Evolutionary conservation across 1,139 yeast species (phyloP).

Genomic region (Kodamaea anthophila): DNA sequence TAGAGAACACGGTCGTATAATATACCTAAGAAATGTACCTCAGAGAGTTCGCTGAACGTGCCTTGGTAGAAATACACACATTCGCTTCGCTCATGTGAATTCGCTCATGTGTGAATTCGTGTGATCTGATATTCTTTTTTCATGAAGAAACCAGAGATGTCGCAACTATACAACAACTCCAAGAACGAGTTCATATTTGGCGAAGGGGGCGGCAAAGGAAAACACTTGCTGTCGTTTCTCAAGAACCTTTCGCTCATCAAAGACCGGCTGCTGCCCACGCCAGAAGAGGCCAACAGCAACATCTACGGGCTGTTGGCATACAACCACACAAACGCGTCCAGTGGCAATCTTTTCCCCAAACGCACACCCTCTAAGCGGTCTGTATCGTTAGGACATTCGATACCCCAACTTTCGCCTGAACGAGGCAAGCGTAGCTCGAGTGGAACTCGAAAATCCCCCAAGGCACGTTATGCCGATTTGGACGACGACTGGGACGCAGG

Average conservation of each 20-base stretch:
- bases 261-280: conserved; percentile 8
- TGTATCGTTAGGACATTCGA: conserved; percentile 16
- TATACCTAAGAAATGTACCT: no score
- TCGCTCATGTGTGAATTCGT: no score
- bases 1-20: no score
- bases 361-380: conserved; percentile 18
- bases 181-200: conserved; percentile 60
- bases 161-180: conserved; percentile 45
- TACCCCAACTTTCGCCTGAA: conserved; percentile 10
- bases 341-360: conserved; percentile 9
- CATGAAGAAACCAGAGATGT: conserved; percentile 50
- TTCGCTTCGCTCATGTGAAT: no score
- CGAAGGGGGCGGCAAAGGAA: conserved; percentile 64
- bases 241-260: conserved; percentile 38
- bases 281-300: conserved; percentile 30
- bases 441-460: conserved; percentile 8
- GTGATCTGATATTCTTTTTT: conserved; percentile 1
- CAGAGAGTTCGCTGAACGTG: no score
- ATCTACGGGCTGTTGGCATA: conserved; percentile 38
- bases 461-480: conserved; percentile 46
- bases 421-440: conserved; percentile 9
- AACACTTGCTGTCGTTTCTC: conserved; percentile 53
- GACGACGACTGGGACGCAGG: conserved; percentile 95
- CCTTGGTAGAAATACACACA: no score
- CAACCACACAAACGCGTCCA: conserved; percentile 7